Evolutionary conservation across 352 stramenopile genomes (phyloP).

Genomic region (Phytopythium boreale): DNA sequence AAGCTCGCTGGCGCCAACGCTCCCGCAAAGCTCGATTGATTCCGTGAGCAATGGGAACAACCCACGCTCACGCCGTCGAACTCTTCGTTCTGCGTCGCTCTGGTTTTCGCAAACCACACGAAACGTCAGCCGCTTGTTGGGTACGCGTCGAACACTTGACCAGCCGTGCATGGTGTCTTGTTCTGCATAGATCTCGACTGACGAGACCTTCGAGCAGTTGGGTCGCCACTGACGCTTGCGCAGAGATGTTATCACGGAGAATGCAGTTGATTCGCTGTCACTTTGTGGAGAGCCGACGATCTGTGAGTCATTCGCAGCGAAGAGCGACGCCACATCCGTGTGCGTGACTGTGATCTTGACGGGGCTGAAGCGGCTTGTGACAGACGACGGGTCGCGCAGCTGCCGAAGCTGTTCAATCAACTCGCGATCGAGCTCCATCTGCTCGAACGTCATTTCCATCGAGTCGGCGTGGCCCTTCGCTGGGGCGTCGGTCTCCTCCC

Average conservation of each 20-base stretch:
- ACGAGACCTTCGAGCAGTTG: constrained; percentile 18
- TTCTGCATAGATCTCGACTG: constrained; percentile 21
- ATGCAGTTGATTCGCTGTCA: constrained; percentile 14
- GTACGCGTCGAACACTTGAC: neutral
- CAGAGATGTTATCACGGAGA: constrained; percentile 46
- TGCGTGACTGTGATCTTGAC: constrained; percentile 46
- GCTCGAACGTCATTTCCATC: constrained; percentile 45
- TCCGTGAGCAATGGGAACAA: constrained; percentile 5
- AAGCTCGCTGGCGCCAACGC: constrained; percentile 8
- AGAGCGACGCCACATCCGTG: constrained; percentile 18
- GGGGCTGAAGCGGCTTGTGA: constrained; percentile 47
- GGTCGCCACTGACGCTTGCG: constrained; percentile 39
- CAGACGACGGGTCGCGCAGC: constrained; percentile 41
- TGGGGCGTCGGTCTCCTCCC: neutral
- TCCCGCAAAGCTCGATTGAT: constrained; percentile 15
- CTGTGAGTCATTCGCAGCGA: neutral
- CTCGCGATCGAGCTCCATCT: constrained; percentile 31
- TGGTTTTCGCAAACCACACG: constrained; percentile 22
- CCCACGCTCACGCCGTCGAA: constrained; percentile 9
- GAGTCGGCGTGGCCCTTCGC: neutral
- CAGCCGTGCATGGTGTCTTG: neutral
- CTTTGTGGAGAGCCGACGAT: neutral
- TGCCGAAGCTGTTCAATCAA: constrained; percentile 41
- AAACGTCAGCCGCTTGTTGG: constrained; percentile 18
- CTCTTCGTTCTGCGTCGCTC: constrained; percentile 11